A percentile compares a stretch with the other conserved stretches of the same genome.
phyloP scores from a whole-genome alignment of 177 flowering plant species.

The Tripterygium wilfordii region DNA sequence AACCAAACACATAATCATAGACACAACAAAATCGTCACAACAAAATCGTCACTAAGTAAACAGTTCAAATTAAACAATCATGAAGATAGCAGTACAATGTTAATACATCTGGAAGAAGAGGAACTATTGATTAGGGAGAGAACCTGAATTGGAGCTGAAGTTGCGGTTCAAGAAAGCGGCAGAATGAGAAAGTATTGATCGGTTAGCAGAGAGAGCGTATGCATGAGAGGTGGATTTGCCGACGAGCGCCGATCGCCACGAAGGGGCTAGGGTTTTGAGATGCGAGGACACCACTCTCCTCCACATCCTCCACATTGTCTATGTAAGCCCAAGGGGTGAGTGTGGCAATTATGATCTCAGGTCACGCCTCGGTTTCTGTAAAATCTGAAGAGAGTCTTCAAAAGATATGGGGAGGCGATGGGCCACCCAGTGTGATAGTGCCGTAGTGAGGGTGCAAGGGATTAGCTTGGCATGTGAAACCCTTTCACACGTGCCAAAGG shows the following conservation, averaged over 20 bases:
- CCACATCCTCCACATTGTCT: slow-evolving; percentile 30
- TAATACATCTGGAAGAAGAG: no score
- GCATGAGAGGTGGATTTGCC: slow-evolving; percentile 11
- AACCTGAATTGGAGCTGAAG: slow-evolving; percentile 44
- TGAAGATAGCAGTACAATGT: no score
- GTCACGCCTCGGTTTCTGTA: slow-evolving; percentile 18
- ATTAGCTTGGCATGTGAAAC: no score
- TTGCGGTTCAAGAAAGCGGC: slow-evolving; percentile 29
- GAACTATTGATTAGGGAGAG: no score
- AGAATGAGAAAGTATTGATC: slow-evolving; percentile 19
- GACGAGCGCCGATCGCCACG: slow-evolving; percentile 4
- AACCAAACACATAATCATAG: no score
- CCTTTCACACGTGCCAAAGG: no score
- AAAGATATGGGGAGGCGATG: not conserved
- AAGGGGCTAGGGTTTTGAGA: slow-evolving; percentile 37
- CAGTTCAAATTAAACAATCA: no score
- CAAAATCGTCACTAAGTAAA: no score
- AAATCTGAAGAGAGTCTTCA: not conserved
- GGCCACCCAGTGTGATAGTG: no score
- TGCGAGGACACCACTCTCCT: slow-evolving; percentile 41
- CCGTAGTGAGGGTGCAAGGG: no score
- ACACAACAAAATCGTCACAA: no score
- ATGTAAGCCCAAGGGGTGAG: no score
- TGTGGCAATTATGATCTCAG: slow-evolving; percentile 23
- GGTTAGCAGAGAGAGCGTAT: not conserved